Conservation (phyloP, 345 rosid species). For the Kernera saxatilis region DNA sequence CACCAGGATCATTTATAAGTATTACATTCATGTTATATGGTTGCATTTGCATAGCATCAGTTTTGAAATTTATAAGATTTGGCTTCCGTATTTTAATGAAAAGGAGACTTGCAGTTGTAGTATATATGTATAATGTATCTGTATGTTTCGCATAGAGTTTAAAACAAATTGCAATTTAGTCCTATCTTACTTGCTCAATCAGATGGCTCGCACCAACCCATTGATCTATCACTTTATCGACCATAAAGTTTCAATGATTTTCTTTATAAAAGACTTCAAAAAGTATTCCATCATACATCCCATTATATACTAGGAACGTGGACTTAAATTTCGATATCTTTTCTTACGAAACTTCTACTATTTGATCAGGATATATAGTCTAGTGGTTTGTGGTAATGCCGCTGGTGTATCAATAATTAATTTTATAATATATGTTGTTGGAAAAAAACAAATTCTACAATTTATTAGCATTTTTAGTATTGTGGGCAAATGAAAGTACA, state of each 20-base stretch:
- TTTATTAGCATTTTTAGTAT: background rate
- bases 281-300: background rate
- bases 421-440: too few species aligned
- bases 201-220: constrained; percentile 29
- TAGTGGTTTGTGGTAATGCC: too few species aligned
- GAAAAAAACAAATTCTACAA: too few species aligned
- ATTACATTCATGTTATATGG: background rate
- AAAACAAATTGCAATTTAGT: background rate
- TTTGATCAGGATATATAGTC: too few species aligned
- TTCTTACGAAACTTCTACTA: background rate
- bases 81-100: background rate
- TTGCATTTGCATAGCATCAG: background rate
- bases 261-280: background rate
- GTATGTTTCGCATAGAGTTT: background rate
- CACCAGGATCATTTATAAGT: background rate
- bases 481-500: background rate
- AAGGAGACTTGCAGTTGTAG: background rate
- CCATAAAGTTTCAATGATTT: constrained; percentile 17
- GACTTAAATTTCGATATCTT: background rate
- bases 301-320: background rate
- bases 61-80: background rate
- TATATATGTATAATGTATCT: background rate
- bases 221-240: constrained; percentile 12
- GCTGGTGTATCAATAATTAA: too few species aligned
- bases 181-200: background rate